phyloP scores from a whole-genome alignment of 106 monocot species.

The Dioscorea alata region DNA sequence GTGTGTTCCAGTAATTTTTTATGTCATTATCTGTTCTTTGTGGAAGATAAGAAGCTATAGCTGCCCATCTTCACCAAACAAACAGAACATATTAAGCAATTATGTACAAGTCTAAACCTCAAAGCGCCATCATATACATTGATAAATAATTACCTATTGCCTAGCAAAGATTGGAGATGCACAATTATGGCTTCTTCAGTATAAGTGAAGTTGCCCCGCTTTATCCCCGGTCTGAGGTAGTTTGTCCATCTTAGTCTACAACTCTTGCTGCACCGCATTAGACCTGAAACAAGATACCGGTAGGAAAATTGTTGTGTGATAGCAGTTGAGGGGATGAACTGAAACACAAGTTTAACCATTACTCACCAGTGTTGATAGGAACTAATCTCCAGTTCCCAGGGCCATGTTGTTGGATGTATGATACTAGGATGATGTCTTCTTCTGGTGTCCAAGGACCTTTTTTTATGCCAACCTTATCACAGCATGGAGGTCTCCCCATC shows the following conservation, averaged over 20 bases:
- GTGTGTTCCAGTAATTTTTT: slow-evolving; percentile 89
- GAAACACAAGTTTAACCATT: too few relatives aligned
- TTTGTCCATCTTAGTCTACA: slow-evolving; percentile 76
- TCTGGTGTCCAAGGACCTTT: slow-evolving; percentile 61
- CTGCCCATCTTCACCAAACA: too few relatives aligned
- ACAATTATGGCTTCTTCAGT: slow-evolving; percentile 58
- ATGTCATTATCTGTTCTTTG: slow-evolving; percentile 80
- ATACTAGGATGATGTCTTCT: slow-evolving; percentile 49
- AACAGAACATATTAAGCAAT: too few relatives aligned
- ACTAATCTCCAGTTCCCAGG: slow-evolving; percentile 55
- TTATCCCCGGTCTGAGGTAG: slow-evolving; percentile 73
- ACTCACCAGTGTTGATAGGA: slow-evolving; percentile 38
- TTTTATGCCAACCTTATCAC: slow-evolving; percentile 38
- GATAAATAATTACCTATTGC: too few relatives aligned
- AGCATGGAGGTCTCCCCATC: slow-evolving; percentile 44
- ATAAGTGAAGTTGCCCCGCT: slow-evolving; percentile 61
- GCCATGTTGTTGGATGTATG: slow-evolving; percentile 52
- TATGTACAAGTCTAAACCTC: too few relatives aligned
- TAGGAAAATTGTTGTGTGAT: too few relatives aligned
- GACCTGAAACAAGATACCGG: slow-evolving; percentile 15
- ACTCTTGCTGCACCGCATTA: slow-evolving; percentile 76
- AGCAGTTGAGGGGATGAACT: too few relatives aligned
- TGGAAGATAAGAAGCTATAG: slow-evolving; percentile 47
- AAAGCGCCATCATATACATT: too few relatives aligned
- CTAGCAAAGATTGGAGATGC: slow-evolving; percentile 42